Conservation (phyloP, 2,329 filamentous ascomycete species). For the Shiraia bambusicola region DNA sequence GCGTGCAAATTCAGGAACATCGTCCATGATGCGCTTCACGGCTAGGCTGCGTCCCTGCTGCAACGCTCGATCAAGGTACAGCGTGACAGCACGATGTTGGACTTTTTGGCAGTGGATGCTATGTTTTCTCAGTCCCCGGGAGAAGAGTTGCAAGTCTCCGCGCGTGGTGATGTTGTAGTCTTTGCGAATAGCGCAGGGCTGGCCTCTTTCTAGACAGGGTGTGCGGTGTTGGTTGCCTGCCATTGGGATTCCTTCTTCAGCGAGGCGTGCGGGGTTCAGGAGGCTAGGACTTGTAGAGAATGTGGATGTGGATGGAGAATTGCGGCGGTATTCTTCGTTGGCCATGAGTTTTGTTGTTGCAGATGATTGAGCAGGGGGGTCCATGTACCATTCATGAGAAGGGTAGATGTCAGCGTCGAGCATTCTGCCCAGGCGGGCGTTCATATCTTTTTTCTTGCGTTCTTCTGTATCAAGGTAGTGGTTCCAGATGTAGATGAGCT, state of each 20-base stretch:
- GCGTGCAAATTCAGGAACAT: too few species aligned
- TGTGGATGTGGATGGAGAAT: not conserved
- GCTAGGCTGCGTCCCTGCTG: too few species aligned
- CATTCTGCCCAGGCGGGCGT: slow-evolving; percentile 19
- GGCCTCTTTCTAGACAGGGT: not conserved
- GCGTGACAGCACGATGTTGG: too few species aligned
- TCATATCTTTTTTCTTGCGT: slow-evolving; percentile 23
- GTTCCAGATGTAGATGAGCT: slow-evolving; percentile 35
- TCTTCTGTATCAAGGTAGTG: slow-evolving; percentile 29
- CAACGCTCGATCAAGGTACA: too few species aligned
- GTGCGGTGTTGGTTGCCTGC: slow-evolving; percentile 3
- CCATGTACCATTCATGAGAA: slow-evolving; percentile 13
- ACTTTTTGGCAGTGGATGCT: too few species aligned
- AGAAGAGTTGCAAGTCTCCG: too few species aligned
- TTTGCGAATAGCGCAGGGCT: not conserved
- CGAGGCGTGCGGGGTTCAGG: slow-evolving; percentile 11
- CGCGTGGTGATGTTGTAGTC: too few species aligned
- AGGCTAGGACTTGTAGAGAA: slow-evolving; percentile 7
- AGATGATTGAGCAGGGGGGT: not conserved
- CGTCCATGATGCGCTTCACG: too few species aligned
- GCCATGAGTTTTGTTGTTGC: too few species aligned
- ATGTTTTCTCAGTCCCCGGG: too few species aligned
- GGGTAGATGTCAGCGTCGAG: slow-evolving; percentile 32
- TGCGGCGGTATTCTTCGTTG: too few species aligned
- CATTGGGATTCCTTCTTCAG: slow-evolving; percentile 17